Percentiles rank a stretch among this genome's conserved stretches.
Evolutionary conservation across 1,284 basidiomycete genomes (phyloP).

Genomic region (Lentinus polychrous): DNA sequence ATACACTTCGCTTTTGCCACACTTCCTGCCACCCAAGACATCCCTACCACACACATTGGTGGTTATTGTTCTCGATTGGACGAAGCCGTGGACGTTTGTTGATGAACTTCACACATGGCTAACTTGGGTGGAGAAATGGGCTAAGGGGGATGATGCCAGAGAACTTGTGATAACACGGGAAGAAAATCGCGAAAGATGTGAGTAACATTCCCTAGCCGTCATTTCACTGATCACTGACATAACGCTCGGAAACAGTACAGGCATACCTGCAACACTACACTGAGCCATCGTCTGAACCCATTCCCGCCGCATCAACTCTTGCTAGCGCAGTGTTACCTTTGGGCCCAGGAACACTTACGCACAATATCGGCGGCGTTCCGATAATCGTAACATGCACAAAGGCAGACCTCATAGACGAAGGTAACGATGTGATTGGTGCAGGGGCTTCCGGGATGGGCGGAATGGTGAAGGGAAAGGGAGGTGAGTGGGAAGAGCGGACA

Average conservation of each 20-base stretch:
- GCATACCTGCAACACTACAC: constrained; percentile 83
- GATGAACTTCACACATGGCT: constrained; percentile 88
- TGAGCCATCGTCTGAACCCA: constrained; percentile 67
- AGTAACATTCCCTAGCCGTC: constrained; percentile 26
- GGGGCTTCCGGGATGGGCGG: constrained; percentile 69
- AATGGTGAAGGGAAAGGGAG: constrained; percentile 82
- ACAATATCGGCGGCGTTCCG: constrained; percentile 78
- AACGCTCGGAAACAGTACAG: constrained; percentile 63
- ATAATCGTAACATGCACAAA: constrained; percentile 91
- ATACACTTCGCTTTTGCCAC: constrained; percentile 74
- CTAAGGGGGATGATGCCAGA: constrained; percentile 57
- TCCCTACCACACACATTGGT: constrained; percentile 76
- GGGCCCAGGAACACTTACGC: constrained; percentile 73
- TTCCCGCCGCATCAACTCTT: constrained; percentile 50
- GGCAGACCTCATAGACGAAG: constrained; percentile 81
- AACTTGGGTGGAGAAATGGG: constrained; percentile 78
- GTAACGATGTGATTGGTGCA: constrained; percentile 62
- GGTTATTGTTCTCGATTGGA: constrained; percentile 93
- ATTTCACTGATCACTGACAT: constrained; percentile 11
- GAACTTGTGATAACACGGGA: constrained; percentile 67
- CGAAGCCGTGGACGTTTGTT: constrained; percentile 85
- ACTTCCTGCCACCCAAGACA: constrained; percentile 71
- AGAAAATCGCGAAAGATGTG: constrained; percentile 79
- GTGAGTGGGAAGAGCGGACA: constrained; percentile 91
- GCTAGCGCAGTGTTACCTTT: constrained; percentile 70